Evolutionary conservation across 1,284 basidiomycete genomes (phyloP).

Genomic region (Mycosarcoma maydis): DNA sequence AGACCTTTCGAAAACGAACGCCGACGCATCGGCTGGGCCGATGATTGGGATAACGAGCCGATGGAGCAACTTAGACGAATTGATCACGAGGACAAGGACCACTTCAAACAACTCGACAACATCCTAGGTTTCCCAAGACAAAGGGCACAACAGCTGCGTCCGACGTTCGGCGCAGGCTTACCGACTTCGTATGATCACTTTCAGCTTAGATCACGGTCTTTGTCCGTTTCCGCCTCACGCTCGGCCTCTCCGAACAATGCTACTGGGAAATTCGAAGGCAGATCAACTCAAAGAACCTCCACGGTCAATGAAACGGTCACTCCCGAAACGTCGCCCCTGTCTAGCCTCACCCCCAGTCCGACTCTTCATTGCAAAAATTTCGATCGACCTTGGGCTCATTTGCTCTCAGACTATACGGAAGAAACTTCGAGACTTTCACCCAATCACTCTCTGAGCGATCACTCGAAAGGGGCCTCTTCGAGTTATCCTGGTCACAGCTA

Average conservation of each 20-base stretch:
- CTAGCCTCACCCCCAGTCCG: conserved; percentile 8
- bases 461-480: background rate
- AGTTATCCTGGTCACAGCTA: conserved; percentile 8
- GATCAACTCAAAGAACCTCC: too few species aligned
- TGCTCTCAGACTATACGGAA: background rate
- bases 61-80: conserved; percentile 13
- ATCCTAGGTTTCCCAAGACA: background rate
- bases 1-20: background rate
- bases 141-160: conserved; percentile 3
- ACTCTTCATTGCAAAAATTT: conserved; percentile 3
- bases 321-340: background rate
- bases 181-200: conserved; percentile 14
- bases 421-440: background rate
- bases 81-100: background rate
- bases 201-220: background rate
- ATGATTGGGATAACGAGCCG: conserved; percentile 5
- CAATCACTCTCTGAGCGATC: conserved; percentile 2
- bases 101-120: background rate
- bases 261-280: too few species aligned
- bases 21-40: background rate
- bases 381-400: conserved; percentile 9
- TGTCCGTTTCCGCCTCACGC: background rate
- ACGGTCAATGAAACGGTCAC: too few species aligned
- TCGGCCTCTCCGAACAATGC: too few species aligned
- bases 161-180: conserved; percentile 7